A percentile compares a stretch with the other conserved stretches of the same genome.
phyloP scores from a whole-genome alignment of 495 filamentous ascomycete genomes.

The Lasiosphaeriaceae sp. region DNA sequence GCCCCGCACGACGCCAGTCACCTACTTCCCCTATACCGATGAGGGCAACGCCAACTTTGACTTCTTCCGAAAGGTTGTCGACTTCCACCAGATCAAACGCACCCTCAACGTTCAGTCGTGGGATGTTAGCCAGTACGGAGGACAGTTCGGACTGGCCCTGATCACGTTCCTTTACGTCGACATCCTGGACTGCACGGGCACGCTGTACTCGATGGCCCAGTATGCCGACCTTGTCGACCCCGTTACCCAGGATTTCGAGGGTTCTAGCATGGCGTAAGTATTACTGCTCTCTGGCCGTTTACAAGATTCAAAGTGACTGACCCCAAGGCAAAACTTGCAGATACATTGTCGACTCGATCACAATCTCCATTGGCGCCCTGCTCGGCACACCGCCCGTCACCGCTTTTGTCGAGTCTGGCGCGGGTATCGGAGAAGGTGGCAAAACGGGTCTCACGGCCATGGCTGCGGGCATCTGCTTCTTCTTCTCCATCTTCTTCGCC shows the following conservation, averaged over 20 bases:
- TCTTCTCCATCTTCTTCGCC: constrained; percentile 81
- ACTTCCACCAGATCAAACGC: constrained; percentile 68
- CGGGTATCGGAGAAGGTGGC: constrained; percentile 79
- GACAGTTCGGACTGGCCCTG: constrained; percentile 71
- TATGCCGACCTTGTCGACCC: constrained; percentile 72
- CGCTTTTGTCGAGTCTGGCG: constrained; percentile 78
- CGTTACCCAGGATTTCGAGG: constrained; percentile 72
- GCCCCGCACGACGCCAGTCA: constrained; percentile 68
- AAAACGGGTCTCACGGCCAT: constrained; percentile 79
- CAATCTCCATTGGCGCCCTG: constrained; percentile 72
- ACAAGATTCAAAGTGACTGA: not conserved
- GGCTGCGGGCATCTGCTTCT: constrained; percentile 72
- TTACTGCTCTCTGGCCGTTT: too few species aligned
- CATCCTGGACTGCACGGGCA: constrained; percentile 73
- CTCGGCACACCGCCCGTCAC: constrained; percentile 73
- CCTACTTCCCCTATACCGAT: constrained; percentile 69
- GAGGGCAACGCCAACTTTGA: constrained; percentile 65
- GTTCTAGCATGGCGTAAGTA: constrained; percentile 59
- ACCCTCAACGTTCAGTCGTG: constrained; percentile 65
- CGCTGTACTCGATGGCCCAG: constrained; percentile 78
- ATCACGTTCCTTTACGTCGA: constrained; percentile 86
- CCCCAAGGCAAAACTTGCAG: constrained; percentile 1
- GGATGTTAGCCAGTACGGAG: constrained; percentile 56
- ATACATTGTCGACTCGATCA: constrained; percentile 73
- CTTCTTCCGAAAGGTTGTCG: constrained; percentile 80